These are phyloP conservation scores for Dissoconium aciculare DNA, from an alignment of 2,329 filamentous ascomycete genomes.

Conservation along the genomic window DNA sequence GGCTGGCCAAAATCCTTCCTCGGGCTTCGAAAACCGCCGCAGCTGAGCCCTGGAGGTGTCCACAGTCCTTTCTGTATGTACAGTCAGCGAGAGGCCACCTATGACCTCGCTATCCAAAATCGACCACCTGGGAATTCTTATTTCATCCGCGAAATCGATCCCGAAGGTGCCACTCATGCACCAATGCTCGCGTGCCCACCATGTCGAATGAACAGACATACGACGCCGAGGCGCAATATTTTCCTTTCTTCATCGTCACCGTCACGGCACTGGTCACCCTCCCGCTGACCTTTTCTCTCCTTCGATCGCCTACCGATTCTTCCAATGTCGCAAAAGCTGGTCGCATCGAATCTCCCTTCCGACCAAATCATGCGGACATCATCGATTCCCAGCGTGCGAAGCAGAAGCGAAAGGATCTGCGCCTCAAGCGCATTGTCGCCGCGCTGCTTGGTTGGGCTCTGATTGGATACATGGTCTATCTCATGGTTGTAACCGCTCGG, in stretches of 20 bases:
- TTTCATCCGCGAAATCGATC: too few species aligned
- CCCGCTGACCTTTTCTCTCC: conserved; percentile 75
- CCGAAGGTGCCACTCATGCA: too few species aligned
- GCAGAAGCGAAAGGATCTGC: conserved; percentile 79
- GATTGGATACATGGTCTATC: conserved; percentile 82
- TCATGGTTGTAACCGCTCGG: conserved; percentile 66
- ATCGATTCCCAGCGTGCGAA: conserved; percentile 70
- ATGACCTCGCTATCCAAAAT: too few species aligned
- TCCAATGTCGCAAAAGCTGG: conserved; percentile 62
- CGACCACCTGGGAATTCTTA: too few species aligned
- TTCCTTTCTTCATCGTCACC: conserved; percentile 96
- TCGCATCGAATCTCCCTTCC: conserved; percentile 67
- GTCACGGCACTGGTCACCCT: conserved; percentile 75
- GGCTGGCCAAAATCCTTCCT: too few species aligned
- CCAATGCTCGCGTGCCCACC: too few species aligned
- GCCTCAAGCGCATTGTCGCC: conserved; percentile 67
- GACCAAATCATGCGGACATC: conserved; percentile 66
- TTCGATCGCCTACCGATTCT: conserved; percentile 57
- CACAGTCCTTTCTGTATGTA: too few species aligned
- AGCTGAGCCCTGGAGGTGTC: too few species aligned
- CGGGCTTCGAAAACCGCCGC: too few species aligned
- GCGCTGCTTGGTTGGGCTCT: conserved; percentile 64
- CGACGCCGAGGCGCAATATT: conserved; percentile 96
- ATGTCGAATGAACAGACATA: conserved; percentile 97
- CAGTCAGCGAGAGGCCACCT: too few species aligned